A percentile compares a stretch with the other conserved stretches of the same genome.
Evolutionary conservation across 1,139 yeast genomes (phyloP).

Genomic region (Meyerozyma athensensis): DNA sequence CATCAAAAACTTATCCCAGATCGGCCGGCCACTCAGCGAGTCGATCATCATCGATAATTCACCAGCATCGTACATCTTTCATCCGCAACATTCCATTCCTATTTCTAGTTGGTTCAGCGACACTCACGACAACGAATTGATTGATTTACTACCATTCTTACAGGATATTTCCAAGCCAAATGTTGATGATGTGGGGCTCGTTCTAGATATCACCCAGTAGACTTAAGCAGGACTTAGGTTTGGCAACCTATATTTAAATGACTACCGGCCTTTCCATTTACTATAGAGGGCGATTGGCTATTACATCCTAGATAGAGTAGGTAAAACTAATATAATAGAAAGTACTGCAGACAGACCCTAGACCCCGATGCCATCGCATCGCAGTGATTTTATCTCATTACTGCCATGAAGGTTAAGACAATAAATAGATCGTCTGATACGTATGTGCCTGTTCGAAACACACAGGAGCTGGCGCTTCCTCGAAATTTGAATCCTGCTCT

Average conservation of each 20-base stretch:
- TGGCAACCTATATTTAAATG: neutral
- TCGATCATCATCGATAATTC: constrained; percentile 91
- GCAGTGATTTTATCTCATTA: neutral
- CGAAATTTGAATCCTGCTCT: constrained; percentile 90
- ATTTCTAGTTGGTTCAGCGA: constrained; percentile 98
- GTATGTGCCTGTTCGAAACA: constrained; percentile 86
- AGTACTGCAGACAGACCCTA: neutral
- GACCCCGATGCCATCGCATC: constrained; percentile 3
- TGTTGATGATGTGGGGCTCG: constrained; percentile 80
- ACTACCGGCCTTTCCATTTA: neutral
- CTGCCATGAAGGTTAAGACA: constrained; percentile 74
- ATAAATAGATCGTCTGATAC: constrained; percentile 86
- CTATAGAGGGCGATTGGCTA: constrained; percentile 2
- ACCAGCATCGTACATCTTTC: constrained; percentile 94
- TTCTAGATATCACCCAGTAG: constrained; percentile 61
- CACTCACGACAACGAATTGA: constrained; percentile 90
- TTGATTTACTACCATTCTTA: constrained; percentile 86
- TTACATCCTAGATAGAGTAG: neutral
- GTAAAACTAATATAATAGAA: neutral
- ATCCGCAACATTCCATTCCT: constrained; percentile 98
- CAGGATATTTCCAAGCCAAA: constrained; percentile 68
- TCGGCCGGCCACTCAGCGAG: constrained; percentile 87
- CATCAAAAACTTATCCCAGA: constrained; percentile 86
- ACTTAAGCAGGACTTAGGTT: constrained; percentile 4
- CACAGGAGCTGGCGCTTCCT: constrained; percentile 83